Conservation (phyloP, 345 rosid species). For the Schrenkiella parvula region DNA sequence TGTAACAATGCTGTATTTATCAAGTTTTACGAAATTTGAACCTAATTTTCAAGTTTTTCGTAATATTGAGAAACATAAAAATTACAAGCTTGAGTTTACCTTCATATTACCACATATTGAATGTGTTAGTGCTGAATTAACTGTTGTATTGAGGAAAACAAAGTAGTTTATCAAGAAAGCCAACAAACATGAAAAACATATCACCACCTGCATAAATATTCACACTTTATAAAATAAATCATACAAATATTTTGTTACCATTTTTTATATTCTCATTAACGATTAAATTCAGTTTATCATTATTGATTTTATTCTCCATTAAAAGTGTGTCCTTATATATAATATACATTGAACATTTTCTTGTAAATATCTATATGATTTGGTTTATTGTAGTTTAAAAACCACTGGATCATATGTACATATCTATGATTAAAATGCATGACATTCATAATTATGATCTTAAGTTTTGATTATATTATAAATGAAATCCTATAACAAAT, state of each 20-base stretch:
- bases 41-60: background rate
- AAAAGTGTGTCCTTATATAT: background rate
- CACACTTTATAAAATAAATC: background rate
- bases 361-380: background rate
- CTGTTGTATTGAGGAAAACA: conserved; percentile 64
- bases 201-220: conserved; percentile 46
- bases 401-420: background rate
- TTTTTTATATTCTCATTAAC: background rate
- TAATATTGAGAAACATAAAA: background rate
- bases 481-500: background rate
- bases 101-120: conserved; percentile 71
- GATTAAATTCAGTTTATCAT: background rate
- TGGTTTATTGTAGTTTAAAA: background rate
- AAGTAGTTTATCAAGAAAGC: conserved; percentile 66
- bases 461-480: background rate
- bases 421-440: background rate
- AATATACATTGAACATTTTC: background rate
- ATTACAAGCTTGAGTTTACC: conserved; percentile 28
- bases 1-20: background rate
- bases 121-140: conserved; percentile 72
- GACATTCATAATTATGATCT: background rate
- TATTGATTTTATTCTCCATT: background rate
- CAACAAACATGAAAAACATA: conserved; percentile 57
- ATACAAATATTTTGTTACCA: background rate
- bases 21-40: background rate